Evolutionary conservation across 371 early-diverging fungal species (phyloP), one percentile per base, ranked within the genome.

Genomic region (Rhizopus delemar): DNA sequence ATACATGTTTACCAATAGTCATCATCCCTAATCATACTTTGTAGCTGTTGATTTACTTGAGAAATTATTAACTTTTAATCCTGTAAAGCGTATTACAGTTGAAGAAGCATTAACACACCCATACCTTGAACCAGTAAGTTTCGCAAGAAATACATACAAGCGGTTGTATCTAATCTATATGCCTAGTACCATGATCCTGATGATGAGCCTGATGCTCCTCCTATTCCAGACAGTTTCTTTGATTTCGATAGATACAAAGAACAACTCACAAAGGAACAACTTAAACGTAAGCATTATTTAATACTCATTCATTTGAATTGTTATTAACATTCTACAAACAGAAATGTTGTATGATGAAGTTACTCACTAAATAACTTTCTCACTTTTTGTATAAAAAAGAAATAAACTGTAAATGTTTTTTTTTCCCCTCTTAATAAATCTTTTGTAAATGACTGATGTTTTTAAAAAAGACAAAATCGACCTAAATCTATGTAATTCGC

Each of bases 31-130:
- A 5, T 50, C 52, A 5, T 34, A 16, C 16, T 41, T 35, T 34
- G 62, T 86, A 71, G 95, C 95, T 9, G 78, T 91, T 29, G 93
- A 95, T 70, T 70, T 99, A 53, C 81, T 99, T 51, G 92, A 93
- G 66, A 88, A 90, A 62, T 81, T 99, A 60, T 87, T 99, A 41
- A 86, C 90, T 4, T 99, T 98, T 59, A 93, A 94, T 71, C 99
- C 99, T 11, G 77, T 77, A 53, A 88, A 90, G 58, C 88, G 99
- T 41, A 93, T 96, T 62, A 94, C 94, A 7, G 99, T 96, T 33
- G 91, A 92, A 66, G 90, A 95, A 60, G 95, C 97, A 41, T 82
- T 99, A 41, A 81, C 80, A 16, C 96, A 97, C 71, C 94, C 94
- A 41, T 99, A 93, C 64, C 85, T 97, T 60, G 57, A 56, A 53